Conservation (phyloP, 163 green algal genomes). For the Scenedesmus sp. region DNA sequence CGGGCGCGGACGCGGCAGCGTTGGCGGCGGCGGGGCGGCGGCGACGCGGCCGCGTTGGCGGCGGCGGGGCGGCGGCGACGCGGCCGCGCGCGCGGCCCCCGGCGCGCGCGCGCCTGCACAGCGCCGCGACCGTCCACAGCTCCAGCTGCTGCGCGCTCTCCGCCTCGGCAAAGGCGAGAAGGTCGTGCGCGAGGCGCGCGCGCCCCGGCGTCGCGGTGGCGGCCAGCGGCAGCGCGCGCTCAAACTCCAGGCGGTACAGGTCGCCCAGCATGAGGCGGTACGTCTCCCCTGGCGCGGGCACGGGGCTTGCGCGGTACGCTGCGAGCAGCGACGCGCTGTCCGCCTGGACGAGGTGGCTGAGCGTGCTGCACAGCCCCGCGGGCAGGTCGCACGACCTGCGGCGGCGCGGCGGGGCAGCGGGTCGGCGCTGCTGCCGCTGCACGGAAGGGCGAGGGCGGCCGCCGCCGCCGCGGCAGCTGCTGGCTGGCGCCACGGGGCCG, state of each 20-base stretch:
- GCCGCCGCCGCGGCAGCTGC: too few relatives aligned
- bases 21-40: neutral
- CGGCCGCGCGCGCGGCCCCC: neutral
- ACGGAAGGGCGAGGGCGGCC: too few relatives aligned
- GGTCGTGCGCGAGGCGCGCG: neutral
- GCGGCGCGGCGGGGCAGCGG: too few relatives aligned
- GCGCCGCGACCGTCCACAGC: slow-evolving; percentile 70
- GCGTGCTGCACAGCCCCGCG: slow-evolving; percentile 29
- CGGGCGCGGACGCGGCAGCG: neutral
- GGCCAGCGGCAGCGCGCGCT: slow-evolving; percentile 3
- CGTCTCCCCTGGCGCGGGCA: slow-evolving; percentile 24
- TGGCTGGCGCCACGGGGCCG: too few relatives aligned
- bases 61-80: too few relatives aligned
- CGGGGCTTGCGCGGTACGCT: slow-evolving; percentile 26
- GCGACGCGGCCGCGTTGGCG: too few relatives aligned
- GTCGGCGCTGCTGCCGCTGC: too few relatives aligned
- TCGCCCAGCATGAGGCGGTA: slow-evolving; percentile 40
- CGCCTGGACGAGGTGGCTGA: slow-evolving; percentile 21
- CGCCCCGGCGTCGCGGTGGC: neutral
- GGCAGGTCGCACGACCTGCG: slow-evolving; percentile 24
- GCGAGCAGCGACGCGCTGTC: slow-evolving; percentile 29
- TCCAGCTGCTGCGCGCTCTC: slow-evolving; percentile 69
- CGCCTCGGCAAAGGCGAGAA: slow-evolving; percentile 51
- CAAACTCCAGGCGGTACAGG: slow-evolving; percentile 44
- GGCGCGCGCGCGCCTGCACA: slow-evolving; percentile 61